phyloP scores from a whole-genome alignment of 2,329 filamentous ascomycete species.

The Alternaria dauci region DNA sequence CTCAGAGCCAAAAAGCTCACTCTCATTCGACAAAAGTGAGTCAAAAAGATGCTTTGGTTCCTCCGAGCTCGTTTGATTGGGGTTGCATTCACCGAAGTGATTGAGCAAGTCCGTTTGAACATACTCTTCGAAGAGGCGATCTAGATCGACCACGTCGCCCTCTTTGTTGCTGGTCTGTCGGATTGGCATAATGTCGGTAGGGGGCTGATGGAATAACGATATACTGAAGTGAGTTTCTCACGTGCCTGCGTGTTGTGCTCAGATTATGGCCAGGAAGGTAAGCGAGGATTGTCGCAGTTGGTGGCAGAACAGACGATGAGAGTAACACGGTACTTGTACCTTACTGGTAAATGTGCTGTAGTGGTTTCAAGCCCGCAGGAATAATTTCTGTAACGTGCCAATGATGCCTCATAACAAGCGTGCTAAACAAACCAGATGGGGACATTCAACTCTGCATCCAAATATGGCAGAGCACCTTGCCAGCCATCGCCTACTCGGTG shows the following conservation, averaged over 20 bases:
- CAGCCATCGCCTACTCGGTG: constrained; percentile 42
- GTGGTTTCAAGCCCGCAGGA: constrained; percentile 32
- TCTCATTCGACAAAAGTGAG: constrained; percentile 61
- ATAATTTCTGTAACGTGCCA: constrained; percentile 35
- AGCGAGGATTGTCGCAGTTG: constrained; percentile 11
- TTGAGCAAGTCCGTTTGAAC: constrained; percentile 65
- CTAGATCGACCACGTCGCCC: constrained; percentile 64
- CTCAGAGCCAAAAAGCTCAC: constrained; percentile 56
- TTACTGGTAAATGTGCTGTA: constrained; percentile 27
- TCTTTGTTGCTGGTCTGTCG: constrained; percentile 61
- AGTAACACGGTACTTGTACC: constrained; percentile 33
- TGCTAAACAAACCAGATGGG: constrained; percentile 44
- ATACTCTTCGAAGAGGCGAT: constrained; percentile 71
- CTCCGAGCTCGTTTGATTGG: constrained; percentile 59
- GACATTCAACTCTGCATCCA: constrained; percentile 47
- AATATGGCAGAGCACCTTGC: constrained; percentile 37
- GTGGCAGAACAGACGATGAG: constrained; percentile 25
- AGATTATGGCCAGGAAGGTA: constrained; percentile 26
- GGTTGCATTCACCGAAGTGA: constrained; percentile 56
- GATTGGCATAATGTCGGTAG: constrained; percentile 47
- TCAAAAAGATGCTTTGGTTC: constrained; percentile 63
- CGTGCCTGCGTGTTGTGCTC: constrained; percentile 28
- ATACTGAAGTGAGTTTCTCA: constrained; percentile 40
- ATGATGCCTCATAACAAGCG: constrained; percentile 47
- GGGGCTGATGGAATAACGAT: constrained; percentile 37